Evolutionary conservation across 371 early-diverging fungal species (phyloP), one percentile per base, ranked within the genome.

Genomic region (Smittium culicis): DNA sequence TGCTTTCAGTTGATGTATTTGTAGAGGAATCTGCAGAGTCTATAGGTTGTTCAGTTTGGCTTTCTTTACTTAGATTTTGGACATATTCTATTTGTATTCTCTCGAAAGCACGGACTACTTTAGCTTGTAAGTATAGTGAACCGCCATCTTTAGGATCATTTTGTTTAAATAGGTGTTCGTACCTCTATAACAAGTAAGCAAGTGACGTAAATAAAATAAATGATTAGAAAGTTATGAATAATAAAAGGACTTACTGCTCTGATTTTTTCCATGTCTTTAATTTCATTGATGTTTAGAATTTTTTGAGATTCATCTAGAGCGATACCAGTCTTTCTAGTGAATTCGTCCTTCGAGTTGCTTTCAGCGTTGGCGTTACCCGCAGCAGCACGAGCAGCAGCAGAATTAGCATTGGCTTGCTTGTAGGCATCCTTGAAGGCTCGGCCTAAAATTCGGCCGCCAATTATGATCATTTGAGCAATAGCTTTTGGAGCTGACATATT

Each of bases 371-470:
- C 70, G 61, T 79, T 78, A n/a, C 80, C 83, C 5, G 81, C 78
- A 33, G 85, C 83, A 45, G 83, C 86, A 70, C 81, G 68, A 1
- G 77, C 77, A 0, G 77, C 77, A 1, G 77, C 72, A 34, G 75
- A 77, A 64, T 75, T 70, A 73, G 71, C 60, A 69, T 20, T 86
- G 16, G 94, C 95, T 73, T 92, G 89, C 65, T 87, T 88, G 76
- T 91, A 94, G 29, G 97, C 96, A 54, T 93, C 96, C 71, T 90
- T 83, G 75, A 94, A 92, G 30, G 97, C 97, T 73, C 86, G 85
- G 54, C 93, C 93, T 45, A 94, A 81, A 70, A 96, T 91, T 65
- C 87, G 88, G 16, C 88, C 80, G 54, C 93, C 90, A 65, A 85
- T 85, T 14, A 93, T 77, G 35, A 93, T 79, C 73, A 96, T 83